Conservation (phyloP, 805 yeast genomes). For the Metschnikowia chrysomelidarum region DNA sequence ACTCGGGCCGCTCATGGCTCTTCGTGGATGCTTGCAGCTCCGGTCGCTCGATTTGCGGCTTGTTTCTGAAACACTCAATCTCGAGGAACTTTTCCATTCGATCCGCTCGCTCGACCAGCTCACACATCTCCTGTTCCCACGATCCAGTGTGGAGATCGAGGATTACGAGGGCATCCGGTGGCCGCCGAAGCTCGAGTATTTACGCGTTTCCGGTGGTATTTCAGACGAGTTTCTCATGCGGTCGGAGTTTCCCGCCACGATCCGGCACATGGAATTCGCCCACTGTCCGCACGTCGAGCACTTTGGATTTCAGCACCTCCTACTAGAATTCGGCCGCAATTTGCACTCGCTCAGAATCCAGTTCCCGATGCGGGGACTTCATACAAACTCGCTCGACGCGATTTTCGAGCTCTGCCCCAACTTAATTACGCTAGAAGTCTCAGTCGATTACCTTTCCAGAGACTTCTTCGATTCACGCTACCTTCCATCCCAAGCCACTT, state of each 20-base stretch:
- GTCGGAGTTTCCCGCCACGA: constrained; percentile 70
- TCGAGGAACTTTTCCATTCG: constrained; percentile 74
- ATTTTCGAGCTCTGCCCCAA: constrained; percentile 77
- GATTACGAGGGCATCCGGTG: constrained; percentile 55
- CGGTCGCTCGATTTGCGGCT: constrained; percentile 72
- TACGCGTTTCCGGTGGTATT: constrained; percentile 86
- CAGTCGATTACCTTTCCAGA: constrained; percentile 74
- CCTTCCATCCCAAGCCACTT: constrained; percentile 23
- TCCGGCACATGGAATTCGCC: constrained; percentile 71
- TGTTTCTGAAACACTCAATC: constrained; percentile 87
- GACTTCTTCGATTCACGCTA: constrained; percentile 35
- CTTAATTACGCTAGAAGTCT: constrained; percentile 56
- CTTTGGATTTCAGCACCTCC: constrained; percentile 58
- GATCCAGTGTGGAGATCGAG: constrained; percentile 75
- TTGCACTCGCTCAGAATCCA: constrained; percentile 62
- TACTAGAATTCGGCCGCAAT: constrained; percentile 63
- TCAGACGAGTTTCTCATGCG: constrained; percentile 72
- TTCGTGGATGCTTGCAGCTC: constrained; percentile 66
- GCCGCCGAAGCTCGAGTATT: constrained; percentile 74
- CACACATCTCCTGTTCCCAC: constrained; percentile 80
- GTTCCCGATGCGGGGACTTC: constrained; percentile 86
- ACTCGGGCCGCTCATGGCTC: constrained; percentile 78
- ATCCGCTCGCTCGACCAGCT: constrained; percentile 60
- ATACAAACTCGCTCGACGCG: constrained; percentile 66
- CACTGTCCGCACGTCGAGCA: constrained; percentile 82